phyloP scores from a whole-genome alignment of 306 rosid genomes.

The Spatholobus suberectus region DNA sequence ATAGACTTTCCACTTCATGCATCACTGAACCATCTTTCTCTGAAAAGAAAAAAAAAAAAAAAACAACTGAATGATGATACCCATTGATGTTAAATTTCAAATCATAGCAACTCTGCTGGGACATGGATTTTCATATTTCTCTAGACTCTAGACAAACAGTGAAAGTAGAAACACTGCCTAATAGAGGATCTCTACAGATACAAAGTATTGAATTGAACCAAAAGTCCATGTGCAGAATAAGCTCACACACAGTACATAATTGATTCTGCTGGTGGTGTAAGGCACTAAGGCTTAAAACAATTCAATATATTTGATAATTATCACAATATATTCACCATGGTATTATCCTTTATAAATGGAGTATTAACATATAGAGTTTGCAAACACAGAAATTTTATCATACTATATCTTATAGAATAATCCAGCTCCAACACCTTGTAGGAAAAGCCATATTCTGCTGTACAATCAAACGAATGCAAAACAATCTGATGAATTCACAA shows the following conservation, averaged over 20 bases:
- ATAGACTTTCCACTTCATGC: neutral
- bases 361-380: neutral
- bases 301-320: neutral
- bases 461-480: neutral
- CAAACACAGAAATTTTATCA: neutral
- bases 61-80: neutral
- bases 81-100: neutral
- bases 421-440: constrained; percentile 24
- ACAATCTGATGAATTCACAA: constrained; percentile 4
- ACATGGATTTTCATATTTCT: neutral
- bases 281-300: neutral
- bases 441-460: neutral
- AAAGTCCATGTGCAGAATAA: neutral
- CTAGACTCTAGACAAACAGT: neutral
- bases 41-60: neutral
- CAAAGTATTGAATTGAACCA: neutral
- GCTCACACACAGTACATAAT: neutral
- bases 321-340: constrained; percentile 15
- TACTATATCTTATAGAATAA: neutral
- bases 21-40: neutral
- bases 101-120: neutral
- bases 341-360: constrained; percentile 6
- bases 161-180: neutral
- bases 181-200: neutral
- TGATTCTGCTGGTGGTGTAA: constrained; percentile 12